Evolutionary conservation across 257 asterid species (phyloP).

Genomic region (Primulina tabacum): DNA sequence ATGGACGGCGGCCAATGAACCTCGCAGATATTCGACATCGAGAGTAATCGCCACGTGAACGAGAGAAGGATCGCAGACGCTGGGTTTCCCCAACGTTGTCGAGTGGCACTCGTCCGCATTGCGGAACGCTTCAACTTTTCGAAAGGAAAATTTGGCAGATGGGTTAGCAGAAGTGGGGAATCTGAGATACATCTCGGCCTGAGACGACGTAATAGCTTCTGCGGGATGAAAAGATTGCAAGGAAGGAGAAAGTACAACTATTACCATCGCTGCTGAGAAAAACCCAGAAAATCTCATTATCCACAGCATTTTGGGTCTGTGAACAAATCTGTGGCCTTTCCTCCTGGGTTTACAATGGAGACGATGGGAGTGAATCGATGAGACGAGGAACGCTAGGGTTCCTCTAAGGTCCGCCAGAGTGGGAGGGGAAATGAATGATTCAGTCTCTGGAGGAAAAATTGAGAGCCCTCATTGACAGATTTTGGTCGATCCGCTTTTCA

Average conservation of each 20-base stretch:
- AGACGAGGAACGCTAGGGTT: slow-evolving; percentile 12
- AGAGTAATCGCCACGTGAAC: slow-evolving; percentile 25
- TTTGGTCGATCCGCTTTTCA: too few species aligned
- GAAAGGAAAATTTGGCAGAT: slow-evolving; percentile 1
- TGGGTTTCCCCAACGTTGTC: neutral
- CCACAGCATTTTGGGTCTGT: slow-evolving; percentile 5
- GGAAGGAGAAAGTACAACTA: slow-evolving; percentile 8
- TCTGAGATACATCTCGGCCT: neutral
- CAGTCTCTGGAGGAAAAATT: too few species aligned
- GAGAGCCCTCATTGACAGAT: too few species aligned
- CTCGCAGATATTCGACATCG: slow-evolving; percentile 21
- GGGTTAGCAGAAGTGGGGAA: neutral
- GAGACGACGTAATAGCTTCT: slow-evolving; percentile 17
- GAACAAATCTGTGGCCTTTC: too few species aligned
- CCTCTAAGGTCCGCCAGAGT: slow-evolving; percentile 57
- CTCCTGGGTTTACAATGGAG: too few species aligned
- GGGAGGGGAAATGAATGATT: neutral
- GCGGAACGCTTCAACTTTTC: slow-evolving; percentile 12
- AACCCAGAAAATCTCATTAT: slow-evolving; percentile 17
- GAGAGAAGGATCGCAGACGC: slow-evolving; percentile 17
- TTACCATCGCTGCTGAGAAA: slow-evolving; percentile 12
- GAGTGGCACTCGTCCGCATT: slow-evolving; percentile 23
- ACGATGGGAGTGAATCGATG: neutral
- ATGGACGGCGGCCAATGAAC: slow-evolving; percentile 26
- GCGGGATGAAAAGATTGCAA: slow-evolving; percentile 15